phyloP scores from a whole-genome alignment of 352 stramenopile genomes.

The Phytophthora kernoviae region DNA sequence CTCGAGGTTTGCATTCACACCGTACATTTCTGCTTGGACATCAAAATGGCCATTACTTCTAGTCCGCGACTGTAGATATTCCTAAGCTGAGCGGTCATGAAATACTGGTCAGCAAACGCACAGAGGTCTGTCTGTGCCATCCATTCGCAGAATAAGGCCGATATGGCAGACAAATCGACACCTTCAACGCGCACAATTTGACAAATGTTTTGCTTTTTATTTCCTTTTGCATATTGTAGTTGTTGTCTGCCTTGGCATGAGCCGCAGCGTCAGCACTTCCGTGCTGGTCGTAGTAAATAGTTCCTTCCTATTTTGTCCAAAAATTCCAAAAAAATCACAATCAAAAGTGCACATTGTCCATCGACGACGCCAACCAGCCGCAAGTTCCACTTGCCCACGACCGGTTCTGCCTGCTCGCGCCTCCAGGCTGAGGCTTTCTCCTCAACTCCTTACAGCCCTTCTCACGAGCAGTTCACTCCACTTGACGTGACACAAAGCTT shows the following conservation, averaged over 20 bases:
- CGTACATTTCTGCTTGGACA: too few species aligned
- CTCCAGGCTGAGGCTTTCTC: neutral
- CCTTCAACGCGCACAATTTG: neutral
- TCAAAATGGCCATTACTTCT: too few species aligned
- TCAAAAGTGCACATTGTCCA: constrained; percentile 44
- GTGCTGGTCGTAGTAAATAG: constrained; percentile 41
- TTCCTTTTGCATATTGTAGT: constrained; percentile 31
- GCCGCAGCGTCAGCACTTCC: constrained; percentile 14
- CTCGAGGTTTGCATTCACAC: too few species aligned
- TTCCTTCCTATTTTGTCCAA: constrained; percentile 55
- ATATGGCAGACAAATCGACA: too few species aligned
- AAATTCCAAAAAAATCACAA: constrained; percentile 55
- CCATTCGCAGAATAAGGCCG: too few species aligned
- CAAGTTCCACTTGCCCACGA: constrained; percentile 55
- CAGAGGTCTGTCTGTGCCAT: too few species aligned
- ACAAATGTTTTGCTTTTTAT: constrained; percentile 10
- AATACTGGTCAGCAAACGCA: too few species aligned
- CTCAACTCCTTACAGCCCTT: neutral
- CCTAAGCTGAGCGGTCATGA: too few species aligned
- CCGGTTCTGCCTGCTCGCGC: constrained; percentile 26
- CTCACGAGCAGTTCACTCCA: constrained; percentile 20
- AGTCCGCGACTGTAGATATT: too few species aligned
- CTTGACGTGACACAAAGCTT: constrained; percentile 30
- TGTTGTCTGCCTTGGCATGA: constrained; percentile 28
- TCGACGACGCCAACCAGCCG: constrained; percentile 31